A percentile compares a stretch with the other conserved stretches of the same genome.
Conservation (phyloP, 345 rosid genomes). For the Citrus medica region DNA sequence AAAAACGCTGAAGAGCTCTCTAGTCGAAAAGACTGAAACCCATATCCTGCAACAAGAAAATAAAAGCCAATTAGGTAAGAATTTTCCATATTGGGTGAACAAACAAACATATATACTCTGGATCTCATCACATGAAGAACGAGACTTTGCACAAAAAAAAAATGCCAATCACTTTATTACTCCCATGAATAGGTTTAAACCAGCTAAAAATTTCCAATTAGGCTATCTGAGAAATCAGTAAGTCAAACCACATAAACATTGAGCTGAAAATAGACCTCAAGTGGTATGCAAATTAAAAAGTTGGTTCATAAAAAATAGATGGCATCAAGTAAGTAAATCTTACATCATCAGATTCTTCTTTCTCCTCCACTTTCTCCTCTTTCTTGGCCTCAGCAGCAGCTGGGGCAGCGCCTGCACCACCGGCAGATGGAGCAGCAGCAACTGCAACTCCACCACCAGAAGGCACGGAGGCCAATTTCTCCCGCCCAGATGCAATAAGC, state of each 20-base stretch:
- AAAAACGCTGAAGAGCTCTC: neutral
- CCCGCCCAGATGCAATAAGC: slow-evolving; percentile 77
- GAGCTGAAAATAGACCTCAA: neutral
- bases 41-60: slow-evolving; percentile 47
- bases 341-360: slow-evolving; percentile 84
- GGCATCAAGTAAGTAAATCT: slow-evolving; percentile 11
- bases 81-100: neutral
- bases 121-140: neutral
- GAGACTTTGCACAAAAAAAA: too few relatives aligned
- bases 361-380: slow-evolving; percentile 76
- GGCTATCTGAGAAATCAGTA: neutral
- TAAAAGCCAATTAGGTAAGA: neutral
- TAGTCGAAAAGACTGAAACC: slow-evolving; percentile 63
- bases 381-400: slow-evolving; percentile 69
- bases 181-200: neutral
- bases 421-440: slow-evolving; percentile 35
- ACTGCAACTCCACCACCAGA: slow-evolving; percentile 56
- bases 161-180: neutral
- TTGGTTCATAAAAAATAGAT: neutral
- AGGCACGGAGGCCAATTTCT: slow-evolving; percentile 78
- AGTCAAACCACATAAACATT: neutral
- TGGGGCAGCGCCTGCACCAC: slow-evolving; percentile 32
- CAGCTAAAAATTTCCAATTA: neutral
- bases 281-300: neutral
- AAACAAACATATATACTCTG: neutral